phyloP scores from a whole-genome alignment of 164 flowering plant species.

The Liriodendron chinense region DNA sequence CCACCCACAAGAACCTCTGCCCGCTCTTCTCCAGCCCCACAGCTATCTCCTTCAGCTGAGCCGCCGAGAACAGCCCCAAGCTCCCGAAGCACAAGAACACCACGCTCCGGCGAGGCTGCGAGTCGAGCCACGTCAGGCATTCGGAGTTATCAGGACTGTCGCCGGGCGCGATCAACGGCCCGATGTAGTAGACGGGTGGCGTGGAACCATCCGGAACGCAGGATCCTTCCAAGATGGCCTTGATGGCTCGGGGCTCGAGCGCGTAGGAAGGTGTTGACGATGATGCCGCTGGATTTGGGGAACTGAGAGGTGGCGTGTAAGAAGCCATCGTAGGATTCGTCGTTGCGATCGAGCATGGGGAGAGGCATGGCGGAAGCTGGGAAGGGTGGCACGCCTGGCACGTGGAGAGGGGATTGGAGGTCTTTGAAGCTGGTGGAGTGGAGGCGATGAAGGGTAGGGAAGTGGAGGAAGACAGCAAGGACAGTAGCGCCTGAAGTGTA shows the following conservation, averaged over 20 bases:
- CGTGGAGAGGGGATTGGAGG: background rate
- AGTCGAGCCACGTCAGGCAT: constrained; percentile 39
- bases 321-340: constrained; percentile 11
- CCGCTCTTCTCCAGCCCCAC: constrained; percentile 43
- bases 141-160: background rate
- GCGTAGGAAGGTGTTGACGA: constrained; percentile 31
- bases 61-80: constrained; percentile 24
- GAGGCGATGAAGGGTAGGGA: constrained; percentile 10
- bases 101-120: constrained; percentile 37
- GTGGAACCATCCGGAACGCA: constrained; percentile 6
- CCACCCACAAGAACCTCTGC: constrained; percentile 44
- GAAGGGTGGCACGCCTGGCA: constrained; percentile 26
- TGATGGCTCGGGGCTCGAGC: constrained; percentile 20
- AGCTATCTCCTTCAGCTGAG: constrained; percentile 42
- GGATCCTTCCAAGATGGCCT: constrained; percentile 12
- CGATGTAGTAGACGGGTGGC: constrained; percentile 21
- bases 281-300: constrained; percentile 18
- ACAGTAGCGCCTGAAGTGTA: constrained; percentile 16
- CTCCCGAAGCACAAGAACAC: constrained; percentile 50
- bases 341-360: constrained; percentile 14
- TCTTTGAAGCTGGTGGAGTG: constrained; percentile 9
- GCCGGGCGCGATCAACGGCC: constrained; percentile 25
- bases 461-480: constrained; percentile 15
- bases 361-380: constrained; percentile 16
- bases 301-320: background rate